Percentiles rank a stretch among this genome's conserved stretches.
Conservation (phyloP, 306 rosid species). For the Morella rubra region DNA sequence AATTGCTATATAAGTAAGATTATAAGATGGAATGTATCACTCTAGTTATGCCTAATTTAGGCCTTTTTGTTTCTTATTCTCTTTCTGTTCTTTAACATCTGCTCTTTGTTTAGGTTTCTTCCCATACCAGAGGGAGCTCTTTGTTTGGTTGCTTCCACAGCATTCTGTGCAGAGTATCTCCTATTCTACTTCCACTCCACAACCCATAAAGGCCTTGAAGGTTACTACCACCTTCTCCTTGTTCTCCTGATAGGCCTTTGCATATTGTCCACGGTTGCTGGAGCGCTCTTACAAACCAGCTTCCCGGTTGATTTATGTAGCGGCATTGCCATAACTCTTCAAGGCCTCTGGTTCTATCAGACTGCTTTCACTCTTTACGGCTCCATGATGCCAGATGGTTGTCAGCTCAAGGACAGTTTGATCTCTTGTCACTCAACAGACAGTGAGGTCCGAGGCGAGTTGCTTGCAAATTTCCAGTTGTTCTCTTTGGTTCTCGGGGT, state of each 20-base stretch:
- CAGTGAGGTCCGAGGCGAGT: slow-evolving; percentile 75
- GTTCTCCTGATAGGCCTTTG: slow-evolving; percentile 76
- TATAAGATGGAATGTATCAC: neutral
- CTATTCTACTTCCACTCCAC: slow-evolving; percentile 96
- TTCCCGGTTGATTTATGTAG: slow-evolving; percentile 68
- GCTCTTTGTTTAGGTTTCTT: slow-evolving; percentile 46
- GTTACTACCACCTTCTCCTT: slow-evolving; percentile 83
- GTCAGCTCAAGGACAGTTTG: slow-evolving; percentile 43
- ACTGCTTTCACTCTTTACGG: slow-evolving; percentile 96
- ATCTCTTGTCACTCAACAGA: slow-evolving; percentile 61
- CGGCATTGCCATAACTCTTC: slow-evolving; percentile 82
- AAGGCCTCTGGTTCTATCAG: slow-evolving; percentile 97
- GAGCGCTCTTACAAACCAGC: slow-evolving; percentile 75
- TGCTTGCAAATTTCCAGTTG: slow-evolving; percentile 94
- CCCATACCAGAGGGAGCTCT: slow-evolving; percentile 78
- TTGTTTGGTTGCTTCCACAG: slow-evolving; percentile 69
- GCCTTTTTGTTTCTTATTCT: slow-evolving; percentile 7
- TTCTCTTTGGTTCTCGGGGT: slow-evolving; percentile 52
- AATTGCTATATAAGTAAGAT: slow-evolving; percentile 3
- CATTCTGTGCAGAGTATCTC: slow-evolving; percentile 85
- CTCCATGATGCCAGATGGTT: slow-evolving; percentile 91
- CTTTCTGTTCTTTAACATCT: neutral
- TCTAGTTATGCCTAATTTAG: slow-evolving; percentile 18
- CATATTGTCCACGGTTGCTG: slow-evolving; percentile 58
- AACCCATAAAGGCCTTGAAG: slow-evolving; percentile 85